Conservation (phyloP, 306 rosid genomes). For the Fragaria ananassa region DNA sequence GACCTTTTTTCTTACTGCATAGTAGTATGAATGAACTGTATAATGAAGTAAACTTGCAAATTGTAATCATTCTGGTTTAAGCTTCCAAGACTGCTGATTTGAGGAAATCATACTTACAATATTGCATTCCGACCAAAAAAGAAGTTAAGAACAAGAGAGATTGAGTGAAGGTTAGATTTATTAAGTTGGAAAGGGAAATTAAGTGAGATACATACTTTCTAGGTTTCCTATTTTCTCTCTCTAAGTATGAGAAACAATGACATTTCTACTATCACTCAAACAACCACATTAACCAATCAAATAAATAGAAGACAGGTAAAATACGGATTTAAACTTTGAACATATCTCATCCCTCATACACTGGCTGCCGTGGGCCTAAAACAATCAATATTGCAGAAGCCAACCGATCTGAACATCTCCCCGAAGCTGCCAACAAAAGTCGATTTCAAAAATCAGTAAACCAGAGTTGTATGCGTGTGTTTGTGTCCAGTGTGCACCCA, state of each 20-base stretch:
- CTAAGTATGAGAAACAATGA: constrained; percentile 32
- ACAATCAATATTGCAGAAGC: constrained; percentile 91
- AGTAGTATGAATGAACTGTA: no score
- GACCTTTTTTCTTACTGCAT: no score
- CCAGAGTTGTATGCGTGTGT: constrained; percentile 1
- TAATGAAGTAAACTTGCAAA: no score
- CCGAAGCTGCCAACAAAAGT: constrained; percentile 70
- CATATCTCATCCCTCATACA: constrained; percentile 39
- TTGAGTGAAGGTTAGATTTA: constrained; percentile 16
- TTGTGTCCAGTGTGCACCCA: no score
- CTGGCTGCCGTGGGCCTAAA: constrained; percentile 73
- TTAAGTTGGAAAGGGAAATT: constrained; percentile 14
- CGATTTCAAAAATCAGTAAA: constrained; percentile 30
- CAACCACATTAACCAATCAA: constrained; percentile 50
- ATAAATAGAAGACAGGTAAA: constrained; percentile 27
- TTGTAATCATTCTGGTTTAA: no score
- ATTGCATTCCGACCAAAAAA: neutral
- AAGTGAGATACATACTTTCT: constrained; percentile 33
- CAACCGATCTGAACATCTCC: constrained; percentile 81
- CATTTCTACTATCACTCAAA: constrained; percentile 36
- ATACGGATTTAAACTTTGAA: constrained; percentile 30
- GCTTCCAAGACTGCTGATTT: neutral
- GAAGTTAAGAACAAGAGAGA: neutral
- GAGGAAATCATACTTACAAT: neutral
- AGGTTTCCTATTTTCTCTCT: constrained; percentile 30